Evolutionary conservation across 2,329 filamentous ascomycete species (phyloP).

Genomic region (Beauveria medogensis): DNA sequence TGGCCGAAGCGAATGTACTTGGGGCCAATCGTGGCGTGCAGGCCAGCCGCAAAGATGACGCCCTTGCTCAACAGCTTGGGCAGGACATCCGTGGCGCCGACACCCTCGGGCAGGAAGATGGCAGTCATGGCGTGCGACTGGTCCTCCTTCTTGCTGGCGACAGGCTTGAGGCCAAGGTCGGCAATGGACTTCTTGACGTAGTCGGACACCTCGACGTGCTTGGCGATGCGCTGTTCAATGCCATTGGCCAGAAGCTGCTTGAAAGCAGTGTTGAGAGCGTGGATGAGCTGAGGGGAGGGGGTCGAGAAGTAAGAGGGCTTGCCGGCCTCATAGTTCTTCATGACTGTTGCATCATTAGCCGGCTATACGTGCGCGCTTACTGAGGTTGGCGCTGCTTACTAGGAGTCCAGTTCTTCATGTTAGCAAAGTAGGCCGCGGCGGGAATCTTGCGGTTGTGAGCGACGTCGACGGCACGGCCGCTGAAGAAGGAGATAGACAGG

Average conservation of each 20-base stretch:
- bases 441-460: conserved; percentile 76
- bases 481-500: conserved; percentile 89
- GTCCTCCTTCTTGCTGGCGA: conserved; percentile 77
- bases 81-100: conserved; percentile 74
- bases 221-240: conserved; percentile 72
- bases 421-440: conserved; percentile 86
- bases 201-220: conserved; percentile 71
- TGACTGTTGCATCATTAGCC: conserved; percentile 47
- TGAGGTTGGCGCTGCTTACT: conserved; percentile 40
- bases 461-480: conserved; percentile 72
- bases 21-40: conserved; percentile 90
- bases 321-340: conserved; percentile 98
- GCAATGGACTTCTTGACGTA: conserved; percentile 77
- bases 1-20: conserved; percentile 96
- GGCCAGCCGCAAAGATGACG: conserved; percentile 86
- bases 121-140: conserved; percentile 98
- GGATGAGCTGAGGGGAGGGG: conserved; percentile 86
- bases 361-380: neutral
- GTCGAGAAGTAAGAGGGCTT: conserved; percentile 98
- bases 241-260: conserved; percentile 77
- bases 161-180: conserved; percentile 76
- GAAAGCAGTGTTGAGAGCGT: conserved; percentile 83
- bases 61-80: conserved; percentile 79
- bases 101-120: conserved; percentile 81
- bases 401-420: conserved; percentile 94